These are phyloP conservation scores for Alternaria sp. DNA, from an alignment of 2,329 filamentous ascomycete genomes.

Conservation along the genomic window DNA sequence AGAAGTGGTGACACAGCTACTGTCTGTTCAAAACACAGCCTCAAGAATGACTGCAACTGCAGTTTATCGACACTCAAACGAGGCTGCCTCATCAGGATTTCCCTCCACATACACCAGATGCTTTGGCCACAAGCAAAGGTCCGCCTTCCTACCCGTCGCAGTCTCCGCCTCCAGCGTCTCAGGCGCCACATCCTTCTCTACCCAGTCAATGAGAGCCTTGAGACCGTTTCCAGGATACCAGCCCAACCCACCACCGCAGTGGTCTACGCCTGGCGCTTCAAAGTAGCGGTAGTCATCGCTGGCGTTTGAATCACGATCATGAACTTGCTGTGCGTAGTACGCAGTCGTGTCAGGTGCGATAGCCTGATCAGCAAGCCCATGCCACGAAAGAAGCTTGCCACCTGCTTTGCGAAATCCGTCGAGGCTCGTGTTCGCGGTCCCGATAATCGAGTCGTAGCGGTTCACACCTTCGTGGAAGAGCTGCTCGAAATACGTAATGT, in stretches of 20 bases:
- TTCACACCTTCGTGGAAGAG: slow-evolving; percentile 20
- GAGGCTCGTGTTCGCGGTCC: slow-evolving; percentile 22
- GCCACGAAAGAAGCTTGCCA: slow-evolving; percentile 37
- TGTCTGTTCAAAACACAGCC: background rate
- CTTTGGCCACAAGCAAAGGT: slow-evolving; percentile 30
- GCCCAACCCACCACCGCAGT: slow-evolving; percentile 37
- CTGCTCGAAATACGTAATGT: slow-evolving; percentile 16
- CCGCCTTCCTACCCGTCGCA: slow-evolving; percentile 5
- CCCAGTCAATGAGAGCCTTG: slow-evolving; percentile 38
- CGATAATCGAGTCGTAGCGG: slow-evolving; percentile 25
- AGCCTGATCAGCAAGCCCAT: slow-evolving; percentile 28
- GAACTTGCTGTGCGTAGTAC: slow-evolving; percentile 24
- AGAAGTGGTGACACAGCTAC: background rate
- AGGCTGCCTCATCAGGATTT: slow-evolving; percentile 4
- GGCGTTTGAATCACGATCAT: slow-evolving; percentile 21
- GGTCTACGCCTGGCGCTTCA: slow-evolving; percentile 42
- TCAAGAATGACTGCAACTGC: background rate
- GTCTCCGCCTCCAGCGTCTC: slow-evolving; percentile 28
- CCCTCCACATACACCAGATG: slow-evolving; percentile 23
- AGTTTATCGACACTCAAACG: slow-evolving; percentile 16
- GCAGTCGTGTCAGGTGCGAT: slow-evolving; percentile 26
- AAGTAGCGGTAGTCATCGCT: slow-evolving; percentile 43
- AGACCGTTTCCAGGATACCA: slow-evolving; percentile 34
- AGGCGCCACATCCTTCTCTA: slow-evolving; percentile 39
- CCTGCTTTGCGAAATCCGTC: slow-evolving; percentile 25